A percentile compares a stretch with the other conserved stretches of the same genome.
phyloP scores from a whole-genome alignment of 305 asterid species.

The Solanum hybrid region DNA sequence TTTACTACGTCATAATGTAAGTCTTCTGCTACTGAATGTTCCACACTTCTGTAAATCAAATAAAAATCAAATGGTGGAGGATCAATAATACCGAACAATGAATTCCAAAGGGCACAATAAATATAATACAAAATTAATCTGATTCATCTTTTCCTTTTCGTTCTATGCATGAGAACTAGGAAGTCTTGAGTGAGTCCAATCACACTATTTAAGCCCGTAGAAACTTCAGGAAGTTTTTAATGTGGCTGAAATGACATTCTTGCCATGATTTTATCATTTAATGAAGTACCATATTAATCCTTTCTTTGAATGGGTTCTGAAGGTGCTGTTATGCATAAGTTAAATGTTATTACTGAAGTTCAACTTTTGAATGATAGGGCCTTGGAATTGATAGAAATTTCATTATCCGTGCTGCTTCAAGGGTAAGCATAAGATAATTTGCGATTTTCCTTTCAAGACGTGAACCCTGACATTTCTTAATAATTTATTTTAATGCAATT shows the following conservation, averaged over 20 bases:
- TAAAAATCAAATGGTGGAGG: neutral
- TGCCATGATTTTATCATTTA: neutral
- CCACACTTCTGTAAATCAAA: neutral
- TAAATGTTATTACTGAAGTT: neutral
- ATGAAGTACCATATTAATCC: neutral
- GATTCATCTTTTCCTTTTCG: neutral
- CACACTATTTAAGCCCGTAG: neutral
- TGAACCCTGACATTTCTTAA: neutral
- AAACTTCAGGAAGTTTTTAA: neutral
- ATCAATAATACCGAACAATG: neutral
- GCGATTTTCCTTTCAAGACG: neutral
- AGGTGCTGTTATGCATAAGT: neutral
- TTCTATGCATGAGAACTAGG: neutral
- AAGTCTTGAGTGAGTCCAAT: neutral
- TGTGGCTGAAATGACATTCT: neutral
- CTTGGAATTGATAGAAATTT: slow-evolving; percentile 52
- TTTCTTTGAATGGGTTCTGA: neutral
- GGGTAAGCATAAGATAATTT: slow-evolving; percentile 27
- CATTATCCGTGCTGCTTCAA: slow-evolving; percentile 45
- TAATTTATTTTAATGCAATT: slow-evolving; percentile 2
- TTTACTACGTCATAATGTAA: slow-evolving; percentile 58
- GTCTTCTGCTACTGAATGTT: slow-evolving; percentile 13
- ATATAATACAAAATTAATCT: neutral
- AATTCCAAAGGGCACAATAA: neutral
- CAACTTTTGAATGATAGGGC: slow-evolving; percentile 43